Percentiles rank a stretch among this genome's conserved stretches.
Conservation (phyloP, 495 filamentous ascomycete genomes). For the Penicillium odoratum region DNA sequence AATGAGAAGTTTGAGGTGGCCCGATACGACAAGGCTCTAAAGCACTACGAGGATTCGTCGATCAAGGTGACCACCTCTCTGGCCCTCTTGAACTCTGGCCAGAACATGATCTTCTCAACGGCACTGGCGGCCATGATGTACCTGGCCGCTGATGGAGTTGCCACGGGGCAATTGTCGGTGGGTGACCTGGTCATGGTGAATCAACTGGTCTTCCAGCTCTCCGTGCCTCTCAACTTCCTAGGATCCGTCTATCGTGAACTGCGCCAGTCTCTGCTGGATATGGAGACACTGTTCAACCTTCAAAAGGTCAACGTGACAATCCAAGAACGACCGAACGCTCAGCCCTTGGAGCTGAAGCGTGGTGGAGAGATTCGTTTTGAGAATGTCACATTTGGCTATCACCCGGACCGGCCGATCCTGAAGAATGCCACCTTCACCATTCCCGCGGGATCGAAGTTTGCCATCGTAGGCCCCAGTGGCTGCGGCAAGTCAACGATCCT, state of each 20-base stretch:
- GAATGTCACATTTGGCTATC: conserved; percentile 93
- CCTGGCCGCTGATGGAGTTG: conserved; percentile 85
- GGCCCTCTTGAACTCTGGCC: conserved; percentile 93
- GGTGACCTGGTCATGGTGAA: conserved; percentile 98
- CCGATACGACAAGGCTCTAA: conserved; percentile 84
- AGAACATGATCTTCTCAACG: conserved; percentile 95
- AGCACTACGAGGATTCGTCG: conserved; percentile 85
- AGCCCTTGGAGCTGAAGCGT: conserved; percentile 64
- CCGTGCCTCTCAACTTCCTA: conserved; percentile 92
- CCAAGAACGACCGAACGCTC: conserved; percentile 71
- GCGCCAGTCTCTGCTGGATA: conserved; percentile 89
- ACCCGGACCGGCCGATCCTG: conserved; percentile 82
- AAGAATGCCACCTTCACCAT: conserved; percentile 83
- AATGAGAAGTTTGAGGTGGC: conserved; percentile 93
- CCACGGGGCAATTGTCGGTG: conserved; percentile 77
- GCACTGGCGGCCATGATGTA: conserved; percentile 99
- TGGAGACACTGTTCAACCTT: conserved; percentile 99
- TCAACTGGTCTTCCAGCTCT: conserved; percentile 97
- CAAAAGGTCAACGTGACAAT: conserved; percentile 95
- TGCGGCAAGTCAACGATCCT: conserved; percentile 96
- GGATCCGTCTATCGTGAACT: conserved; percentile 95
- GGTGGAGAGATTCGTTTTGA: conserved; percentile 92
- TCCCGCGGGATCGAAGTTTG: conserved; percentile 92
- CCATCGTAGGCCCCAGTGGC: conserved; percentile 91
- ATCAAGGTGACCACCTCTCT: conserved; percentile 96